Evolutionary conservation across 305 asterid genomes (phyloP), one percentile per base, ranked within the genome.

Genomic region (Fraxinus paxiana): DNA sequence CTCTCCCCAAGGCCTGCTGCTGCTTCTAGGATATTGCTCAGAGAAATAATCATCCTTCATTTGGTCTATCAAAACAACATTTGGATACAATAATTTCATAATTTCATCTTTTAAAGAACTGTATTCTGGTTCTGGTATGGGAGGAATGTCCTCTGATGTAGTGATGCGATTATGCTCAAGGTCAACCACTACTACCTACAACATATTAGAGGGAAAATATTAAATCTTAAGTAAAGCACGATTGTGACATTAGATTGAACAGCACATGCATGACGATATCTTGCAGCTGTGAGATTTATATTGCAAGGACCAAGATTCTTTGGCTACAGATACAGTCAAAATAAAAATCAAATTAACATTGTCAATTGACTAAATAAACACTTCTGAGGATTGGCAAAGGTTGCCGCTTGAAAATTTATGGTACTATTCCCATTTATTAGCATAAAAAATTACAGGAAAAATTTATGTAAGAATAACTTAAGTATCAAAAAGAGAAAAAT

Each of bases 141-240:
- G 89, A 86, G 99, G 99, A 84, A 96, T 96, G 37, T 96, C 99
- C 91, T 94, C 99, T 5, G 99, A 77, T 74, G 99, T 96, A 76
- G 94, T 91, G 82, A 94, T 90, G 87, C 86, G 88, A 90, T 96
- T 94, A 87, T 89, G 98, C 84, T 92, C 98, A 84, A 96, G 98
- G 87, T 96, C 97, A 77, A 96, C 98, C 84, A 96, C 91, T 15
- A 96, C 99, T 72, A 96, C 99, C 99, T 96, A 88, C 90, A 88
- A 86, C 80, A 85, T 70, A 78, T 76, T 59, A 71, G 75, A 76
- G 80, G 78, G 17, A 77, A 69, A 79, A 73, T n/a, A 79, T 76
- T 78, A 82, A 78, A 77, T 13, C 73, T 73, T n/a, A 26, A 80
- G 72, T 33, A 72, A 46, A 82, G 31, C 18, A 35, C 33, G 35